Evolutionary conservation across 2,329 filamentous ascomycete species (phyloP).

Genomic region (Fusarium sp.): DNA sequence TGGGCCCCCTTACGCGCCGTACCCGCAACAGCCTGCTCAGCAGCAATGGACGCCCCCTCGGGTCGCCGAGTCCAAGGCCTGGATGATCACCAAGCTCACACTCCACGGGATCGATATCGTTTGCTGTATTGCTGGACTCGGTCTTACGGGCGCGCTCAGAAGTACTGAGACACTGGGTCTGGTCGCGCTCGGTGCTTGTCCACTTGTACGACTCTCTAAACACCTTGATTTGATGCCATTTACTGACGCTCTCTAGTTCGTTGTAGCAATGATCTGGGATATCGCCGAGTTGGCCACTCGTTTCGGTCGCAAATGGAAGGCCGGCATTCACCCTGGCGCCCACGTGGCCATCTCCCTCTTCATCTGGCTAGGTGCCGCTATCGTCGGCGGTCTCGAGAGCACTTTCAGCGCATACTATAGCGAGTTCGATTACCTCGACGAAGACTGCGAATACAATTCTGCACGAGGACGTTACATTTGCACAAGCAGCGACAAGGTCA

Average conservation of each 20-base stretch:
- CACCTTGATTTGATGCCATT: neutral
- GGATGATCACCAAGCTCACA: constrained; percentile 44
- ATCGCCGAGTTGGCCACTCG: constrained; percentile 50
- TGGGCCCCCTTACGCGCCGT: constrained; percentile 38
- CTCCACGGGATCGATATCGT: constrained; percentile 43
- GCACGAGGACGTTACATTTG: neutral
- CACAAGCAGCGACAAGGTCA: neutral
- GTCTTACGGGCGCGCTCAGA: constrained; percentile 39
- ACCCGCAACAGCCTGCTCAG: constrained; percentile 30
- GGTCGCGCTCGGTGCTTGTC: constrained; percentile 20
- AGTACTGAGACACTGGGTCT: constrained; percentile 2
- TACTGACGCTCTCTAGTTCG: constrained; percentile 42
- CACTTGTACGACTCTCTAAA: constrained; percentile 25
- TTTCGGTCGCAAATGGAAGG: constrained; percentile 42
- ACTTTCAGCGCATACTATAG: constrained; percentile 19
- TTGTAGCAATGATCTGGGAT: constrained; percentile 49
- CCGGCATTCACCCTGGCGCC: constrained; percentile 53
- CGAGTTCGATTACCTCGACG: constrained; percentile 21
- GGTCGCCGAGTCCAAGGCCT: constrained; percentile 26
- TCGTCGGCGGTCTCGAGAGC: constrained; percentile 38
- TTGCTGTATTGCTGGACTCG: constrained; percentile 40
- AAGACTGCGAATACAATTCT: constrained; percentile 16
- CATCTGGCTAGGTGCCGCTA: constrained; percentile 49
- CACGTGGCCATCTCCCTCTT: constrained; percentile 54
- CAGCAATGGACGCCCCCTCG: constrained; percentile 27